Evolutionary conservation across 202 grass and related monocot genomes (phyloP), one percentile per base, ranked within the genome.

Genomic region (Eragrostis tef): DNA sequence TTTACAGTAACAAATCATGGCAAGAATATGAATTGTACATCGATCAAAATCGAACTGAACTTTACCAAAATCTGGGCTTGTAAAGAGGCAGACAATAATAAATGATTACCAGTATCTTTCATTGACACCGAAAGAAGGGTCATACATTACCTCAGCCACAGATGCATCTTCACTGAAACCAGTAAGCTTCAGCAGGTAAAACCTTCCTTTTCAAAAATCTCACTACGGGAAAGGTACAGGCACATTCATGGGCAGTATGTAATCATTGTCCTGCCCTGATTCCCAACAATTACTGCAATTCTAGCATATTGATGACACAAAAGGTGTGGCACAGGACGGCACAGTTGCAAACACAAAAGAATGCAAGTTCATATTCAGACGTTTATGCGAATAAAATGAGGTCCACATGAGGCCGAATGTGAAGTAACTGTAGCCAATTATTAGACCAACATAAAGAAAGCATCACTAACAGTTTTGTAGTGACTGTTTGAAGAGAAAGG

Each of bases 361-460:
- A 79, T 67, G 74, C 34, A 56, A n/a, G 61, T 74, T 72, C 65
- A 49, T 49, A 86, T 79, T 70, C 67, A 83, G 31, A 79, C 20
- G 31, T 68, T 25, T 62, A 60, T 67, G 72, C 21, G 60, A 79
- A 73, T 68, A 73, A 85, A 73, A 50, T 73, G 59, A 81, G 45
- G 66, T 31, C 77, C 73, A 64, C 65, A 77, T 54, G 51, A 74
- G 29, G 77, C 17, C 31, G 51, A 54, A 69, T 70, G 81, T 81
- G 48, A 67, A 64, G 79, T 21, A 67, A 79, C 74, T 78, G 86
- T 87, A 65, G 53, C 84, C 74, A 81, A 70, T 87, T 86, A 87
- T 91, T 85, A 87, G 84, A 71, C 53, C 77, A 71, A 24, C 83
- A 47, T 81, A 77, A 75, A 74, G 67, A 70, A 74, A 64, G 77